These are phyloP conservation scores for Diaporthe caulivora DNA, from an alignment of 2,329 filamentous ascomycete genomes.

Conservation along the genomic window DNA sequence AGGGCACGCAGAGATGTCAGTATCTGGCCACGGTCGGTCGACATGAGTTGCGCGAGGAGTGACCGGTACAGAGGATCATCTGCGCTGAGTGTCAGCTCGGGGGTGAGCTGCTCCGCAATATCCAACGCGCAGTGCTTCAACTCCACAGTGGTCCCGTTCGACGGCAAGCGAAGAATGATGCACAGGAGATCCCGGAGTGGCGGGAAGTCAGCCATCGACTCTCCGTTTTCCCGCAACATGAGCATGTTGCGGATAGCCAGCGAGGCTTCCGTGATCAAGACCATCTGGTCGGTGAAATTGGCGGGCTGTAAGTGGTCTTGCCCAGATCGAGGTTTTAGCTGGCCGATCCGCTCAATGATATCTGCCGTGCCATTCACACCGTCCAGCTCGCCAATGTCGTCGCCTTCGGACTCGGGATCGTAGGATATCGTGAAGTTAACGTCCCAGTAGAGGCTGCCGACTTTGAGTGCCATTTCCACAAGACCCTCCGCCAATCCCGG, in stretches of 20 bases:
- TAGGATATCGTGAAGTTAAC: slow-evolving; percentile 86
- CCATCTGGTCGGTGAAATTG: slow-evolving; percentile 77
- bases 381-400: slow-evolving; percentile 63
- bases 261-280: slow-evolving; percentile 86
- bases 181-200: slow-evolving; percentile 85
- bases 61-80: slow-evolving; percentile 84
- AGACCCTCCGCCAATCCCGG: slow-evolving; percentile 89
- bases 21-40: slow-evolving; percentile 84
- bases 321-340: slow-evolving; percentile 69
- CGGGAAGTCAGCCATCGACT: slow-evolving; percentile 80
- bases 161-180: slow-evolving; percentile 83
- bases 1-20: slow-evolving; percentile 85
- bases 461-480: slow-evolving; percentile 84
- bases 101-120: slow-evolving; percentile 90
- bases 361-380: slow-evolving; percentile 77
- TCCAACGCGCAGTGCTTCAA: slow-evolving; percentile 92
- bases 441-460: slow-evolving; percentile 84
- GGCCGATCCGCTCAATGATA: slow-evolving; percentile 78
- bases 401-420: slow-evolving; percentile 63
- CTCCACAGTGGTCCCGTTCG: slow-evolving; percentile 79
- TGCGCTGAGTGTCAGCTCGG: slow-evolving; percentile 78
- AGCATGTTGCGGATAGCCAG: slow-evolving; percentile 96
- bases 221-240: slow-evolving; percentile 89
- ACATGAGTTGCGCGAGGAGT: slow-evolving; percentile 73
- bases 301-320: slow-evolving; percentile 80